Percentiles rank a stretch among this genome's conserved stretches.
Evolutionary conservation across 306 rosid species (phyloP).

Genomic region (Trifolium fragiferum): DNA sequence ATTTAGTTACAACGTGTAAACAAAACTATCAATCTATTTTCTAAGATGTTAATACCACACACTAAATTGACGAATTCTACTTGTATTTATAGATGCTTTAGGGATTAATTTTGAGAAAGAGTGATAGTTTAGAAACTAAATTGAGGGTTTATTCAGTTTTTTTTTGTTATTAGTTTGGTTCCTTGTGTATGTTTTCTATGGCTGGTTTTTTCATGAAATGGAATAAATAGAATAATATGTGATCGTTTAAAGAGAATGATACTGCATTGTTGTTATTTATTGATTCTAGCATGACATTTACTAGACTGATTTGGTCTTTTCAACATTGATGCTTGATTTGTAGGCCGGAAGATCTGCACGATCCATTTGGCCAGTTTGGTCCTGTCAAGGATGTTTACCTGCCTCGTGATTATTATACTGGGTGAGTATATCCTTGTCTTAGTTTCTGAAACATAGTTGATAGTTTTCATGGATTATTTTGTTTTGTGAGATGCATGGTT

Average conservation of each 20-base stretch:
- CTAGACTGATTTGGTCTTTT: neutral
- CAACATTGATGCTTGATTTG: conserved; percentile 18
- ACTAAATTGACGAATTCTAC: neutral
- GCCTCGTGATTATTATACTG: conserved; percentile 85
- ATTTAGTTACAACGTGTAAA: no score
- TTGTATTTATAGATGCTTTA: no score
- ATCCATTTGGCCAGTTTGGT: conserved; percentile 76
- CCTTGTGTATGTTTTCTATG: neutral
- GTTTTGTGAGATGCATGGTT: conserved; percentile 19
- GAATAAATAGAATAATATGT: neutral
- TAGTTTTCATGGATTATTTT: neutral
- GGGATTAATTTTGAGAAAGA: no score
- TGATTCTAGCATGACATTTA: neutral
- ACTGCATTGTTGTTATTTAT: neutral
- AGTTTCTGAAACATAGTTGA: neutral
- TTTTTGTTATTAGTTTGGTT: neutral
- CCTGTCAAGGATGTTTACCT: conserved; percentile 80
- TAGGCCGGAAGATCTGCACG: conserved; percentile 74
- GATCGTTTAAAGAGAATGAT: neutral
- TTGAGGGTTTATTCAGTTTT: neutral
- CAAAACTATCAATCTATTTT: neutral
- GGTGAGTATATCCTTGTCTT: conserved; percentile 53
- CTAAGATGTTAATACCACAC: no score
- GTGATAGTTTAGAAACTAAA: neutral
- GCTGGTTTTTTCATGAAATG: conserved; percentile 1